Evolutionary conservation across 1,139 yeast genomes (phyloP), one percentile per base, ranked within the genome.

Genomic region (Suhomyces maxii): DNA sequence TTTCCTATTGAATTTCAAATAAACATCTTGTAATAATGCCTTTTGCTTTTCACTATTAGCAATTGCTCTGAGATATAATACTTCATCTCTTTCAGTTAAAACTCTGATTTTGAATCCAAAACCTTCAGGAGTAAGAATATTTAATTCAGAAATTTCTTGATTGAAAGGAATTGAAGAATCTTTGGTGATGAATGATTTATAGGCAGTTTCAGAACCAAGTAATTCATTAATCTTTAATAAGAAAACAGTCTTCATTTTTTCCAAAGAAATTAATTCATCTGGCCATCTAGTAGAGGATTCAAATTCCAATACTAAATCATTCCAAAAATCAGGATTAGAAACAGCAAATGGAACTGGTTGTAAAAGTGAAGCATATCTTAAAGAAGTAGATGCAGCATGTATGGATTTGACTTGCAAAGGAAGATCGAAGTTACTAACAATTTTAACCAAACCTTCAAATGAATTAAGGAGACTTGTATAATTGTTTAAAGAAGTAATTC

Each of bases 231-330:
- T 79, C 56, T 87, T 86, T 42, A 95, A 64, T 55, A 93, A 69
- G 56, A 95, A 89, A 7, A 98, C 99, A 34, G 93, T 79, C 62
- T 95, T 95, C 13, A 96, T 87, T 58, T 86, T 84, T 61, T 93
- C 99, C 48, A 90, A 71, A 0, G 97, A 91, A 34, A 76, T 71
- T 6, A 89, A 64, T 63, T 93, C 97, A 65, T 89, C 96, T 1
- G 99, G 99, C 99, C 99, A 95, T 64, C 84, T 83, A n/a, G 83
- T 77, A 1, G 97, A 87, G 3, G 88, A 74, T 68, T 95, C 99
- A 65, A 95, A 89, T 65, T 90, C 96, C 40, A 95, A 65, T 10
- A 91, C 77, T 26, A 85, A 83, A 42, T 86, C 90, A 54, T 87
- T 89, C 74, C 89, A 82, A 56, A 86, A 87, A 60, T 89, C 91